phyloP scores from a whole-genome alignment of 1,139 yeast genomes.

The Protomyces arabidopsidicola region DNA sequence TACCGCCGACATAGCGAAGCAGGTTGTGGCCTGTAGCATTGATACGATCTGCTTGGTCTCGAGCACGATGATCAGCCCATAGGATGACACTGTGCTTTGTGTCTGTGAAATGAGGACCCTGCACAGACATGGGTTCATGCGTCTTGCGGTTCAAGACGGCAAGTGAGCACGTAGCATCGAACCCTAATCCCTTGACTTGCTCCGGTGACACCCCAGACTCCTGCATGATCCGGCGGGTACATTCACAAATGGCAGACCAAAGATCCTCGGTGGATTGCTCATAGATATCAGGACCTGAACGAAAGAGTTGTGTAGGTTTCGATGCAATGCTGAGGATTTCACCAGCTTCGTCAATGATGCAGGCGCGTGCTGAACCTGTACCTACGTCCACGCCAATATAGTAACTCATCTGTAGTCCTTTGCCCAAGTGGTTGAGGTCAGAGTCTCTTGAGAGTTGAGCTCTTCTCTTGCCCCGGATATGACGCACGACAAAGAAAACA shows the following conservation, averaged over 20 bases:
- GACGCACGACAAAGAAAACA: too few relatives aligned
- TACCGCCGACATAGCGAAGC: conserved; percentile 91
- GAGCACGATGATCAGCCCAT: conserved; percentile 90
- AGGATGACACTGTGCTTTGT: conserved; percentile 73
- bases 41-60: conserved; percentile 73
- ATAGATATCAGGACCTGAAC: conserved; percentile 41
- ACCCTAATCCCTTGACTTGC: conserved; percentile 78
- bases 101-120: conserved; percentile 78
- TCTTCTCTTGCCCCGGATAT: too few relatives aligned
- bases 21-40: conserved; percentile 74
- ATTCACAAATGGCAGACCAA: conserved; percentile 63
- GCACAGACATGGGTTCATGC: conserved; percentile 71
- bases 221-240: conserved; percentile 66
- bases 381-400: conserved; percentile 62
- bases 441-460: too few relatives aligned
- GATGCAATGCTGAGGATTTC: conserved; percentile 72
- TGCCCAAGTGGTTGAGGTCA: neutral
- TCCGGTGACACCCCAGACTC: conserved; percentile 68
- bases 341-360: conserved; percentile 78
- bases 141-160: conserved; percentile 66
- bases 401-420: neutral
- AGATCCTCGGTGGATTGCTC: conserved; percentile 85
- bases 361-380: conserved; percentile 94
- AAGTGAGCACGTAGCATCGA: conserved; percentile 94
- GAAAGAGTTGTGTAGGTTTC: conserved; percentile 62